Conservation (phyloP, 495 filamentous ascomycete genomes). For the Schizothecium vesticola region DNA sequence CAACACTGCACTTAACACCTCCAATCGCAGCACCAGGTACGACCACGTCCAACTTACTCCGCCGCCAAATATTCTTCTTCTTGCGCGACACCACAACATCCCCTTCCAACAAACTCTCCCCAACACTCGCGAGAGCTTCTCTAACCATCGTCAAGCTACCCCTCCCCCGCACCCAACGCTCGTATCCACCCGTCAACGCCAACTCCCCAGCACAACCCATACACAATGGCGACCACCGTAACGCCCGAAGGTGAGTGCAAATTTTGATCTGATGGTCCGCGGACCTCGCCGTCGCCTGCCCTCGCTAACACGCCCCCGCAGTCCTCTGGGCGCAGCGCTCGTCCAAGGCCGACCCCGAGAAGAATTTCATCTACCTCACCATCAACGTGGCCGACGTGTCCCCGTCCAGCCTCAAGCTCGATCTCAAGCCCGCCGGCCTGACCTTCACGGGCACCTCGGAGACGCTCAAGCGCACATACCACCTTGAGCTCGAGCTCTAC, state of each 20-base stretch:
- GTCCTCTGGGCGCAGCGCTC: conserved; percentile 99
- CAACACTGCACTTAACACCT: background rate
- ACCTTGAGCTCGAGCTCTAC: conserved; percentile 83
- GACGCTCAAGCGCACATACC: conserved; percentile 74
- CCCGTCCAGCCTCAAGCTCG: conserved; percentile 62
- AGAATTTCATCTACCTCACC: conserved; percentile 90
- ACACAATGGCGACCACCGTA: conserved; percentile 25
- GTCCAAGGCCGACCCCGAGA: conserved; percentile 65
- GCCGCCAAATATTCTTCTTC: background rate
- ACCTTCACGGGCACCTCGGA: conserved; percentile 75
- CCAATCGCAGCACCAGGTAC: background rate
- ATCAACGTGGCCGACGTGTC: conserved; percentile 79
- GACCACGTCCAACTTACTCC: background rate
- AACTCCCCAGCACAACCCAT: conserved; percentile 1
- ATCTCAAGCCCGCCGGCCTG: conserved; percentile 70
- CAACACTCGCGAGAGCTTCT: background rate
- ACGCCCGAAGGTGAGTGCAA: conserved; percentile 29
- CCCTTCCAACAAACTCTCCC: too few species aligned
- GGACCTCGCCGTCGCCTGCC: background rate
- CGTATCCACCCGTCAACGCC: background rate
- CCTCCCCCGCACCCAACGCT: conserved; percentile 10
- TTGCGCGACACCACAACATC: background rate
- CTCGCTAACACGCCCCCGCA: conserved; percentile 30
- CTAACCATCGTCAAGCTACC: conserved; percentile 24
- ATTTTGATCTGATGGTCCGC: background rate